phyloP scores from a whole-genome alignment of 441 rosid genomes.

The Jatropha multifida region DNA sequence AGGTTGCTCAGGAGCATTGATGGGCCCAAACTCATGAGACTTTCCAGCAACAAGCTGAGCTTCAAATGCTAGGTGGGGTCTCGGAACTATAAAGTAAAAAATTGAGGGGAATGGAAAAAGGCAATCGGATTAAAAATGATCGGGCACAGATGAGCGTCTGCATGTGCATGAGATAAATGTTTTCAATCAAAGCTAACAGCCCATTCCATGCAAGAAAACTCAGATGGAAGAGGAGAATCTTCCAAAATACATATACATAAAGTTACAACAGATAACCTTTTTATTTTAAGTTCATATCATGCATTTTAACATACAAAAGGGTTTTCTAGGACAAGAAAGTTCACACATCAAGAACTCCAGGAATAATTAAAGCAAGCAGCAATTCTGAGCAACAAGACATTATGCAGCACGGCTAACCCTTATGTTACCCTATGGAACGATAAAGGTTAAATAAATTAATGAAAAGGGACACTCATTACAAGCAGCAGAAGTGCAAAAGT shows the following conservation, averaged over 20 bases:
- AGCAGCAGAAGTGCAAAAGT: background rate
- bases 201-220: background rate
- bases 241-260: background rate
- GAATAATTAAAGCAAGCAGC: background rate
- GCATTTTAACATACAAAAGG: background rate
- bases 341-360: no score
- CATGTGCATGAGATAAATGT: background rate
- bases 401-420: no score
- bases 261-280: background rate
- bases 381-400: no score
- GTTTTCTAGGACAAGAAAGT: no score
- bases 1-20: constrained; percentile 86
- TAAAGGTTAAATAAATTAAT: background rate
- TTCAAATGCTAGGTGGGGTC: constrained; percentile 98
- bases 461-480: background rate
- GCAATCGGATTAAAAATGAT: constrained; percentile 10
- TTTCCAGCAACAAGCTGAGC: constrained; percentile 99
- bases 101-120: constrained; percentile 18
- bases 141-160: background rate
- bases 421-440: no score
- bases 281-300: background rate
- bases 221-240: background rate
- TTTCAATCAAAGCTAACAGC: background rate
- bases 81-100: constrained; percentile 68
- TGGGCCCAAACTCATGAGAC: constrained; percentile 74